Evolutionary conservation across 179 eudicot species (phyloP), one percentile per base, ranked within the genome.

Genomic region (Beta lomatogona): DNA sequence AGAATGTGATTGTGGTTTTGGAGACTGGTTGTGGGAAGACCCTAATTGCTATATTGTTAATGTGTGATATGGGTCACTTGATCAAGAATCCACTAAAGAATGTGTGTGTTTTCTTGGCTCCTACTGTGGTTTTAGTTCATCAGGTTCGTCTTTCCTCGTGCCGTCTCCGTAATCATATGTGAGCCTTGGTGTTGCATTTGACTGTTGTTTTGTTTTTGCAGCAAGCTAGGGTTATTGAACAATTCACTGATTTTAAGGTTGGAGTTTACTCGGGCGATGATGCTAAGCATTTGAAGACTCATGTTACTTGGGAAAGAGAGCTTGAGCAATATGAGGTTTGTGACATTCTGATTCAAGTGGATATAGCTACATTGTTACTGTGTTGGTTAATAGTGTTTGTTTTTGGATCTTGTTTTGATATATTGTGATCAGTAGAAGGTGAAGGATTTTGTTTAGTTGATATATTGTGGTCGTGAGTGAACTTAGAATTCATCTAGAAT

Each of bases 21-120:
- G 99, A 88, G 87, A 96, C 99, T 25, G 99, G 99, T 5, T 90
- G 97, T 81, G 99, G 99, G 61, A 96, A 96, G 90, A 96, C 99
- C 66, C 93, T 90, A 72, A 96, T 96, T 79, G 92, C 98, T 46
- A 89, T 92, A 59, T 71, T 94, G 84, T 90, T 96, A 44, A 92
- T 95, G 80, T 82, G 84, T 80, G 90, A 95, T 86, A 89, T 92
- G 92, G 78, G 87, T 9, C 84, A 85, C 82, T 79, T 91, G 73
- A 92, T 95, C 74, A 90, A 79, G 89, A 94, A 91, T 76, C 97
- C 97, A 70, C 87, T 88, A 70, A 88, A 89, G 81, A 87, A 86
- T 75, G 82, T 92, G n/a, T 96, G 96, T 79, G 90, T 96, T 71
- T 96, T 94, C 84, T 92, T 96, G 80, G 99, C 99, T 64, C 98